Base-by-base conservation (phyloP, 1,139 yeast genomes). In the Arxiozyma slooffiae region DNA sequence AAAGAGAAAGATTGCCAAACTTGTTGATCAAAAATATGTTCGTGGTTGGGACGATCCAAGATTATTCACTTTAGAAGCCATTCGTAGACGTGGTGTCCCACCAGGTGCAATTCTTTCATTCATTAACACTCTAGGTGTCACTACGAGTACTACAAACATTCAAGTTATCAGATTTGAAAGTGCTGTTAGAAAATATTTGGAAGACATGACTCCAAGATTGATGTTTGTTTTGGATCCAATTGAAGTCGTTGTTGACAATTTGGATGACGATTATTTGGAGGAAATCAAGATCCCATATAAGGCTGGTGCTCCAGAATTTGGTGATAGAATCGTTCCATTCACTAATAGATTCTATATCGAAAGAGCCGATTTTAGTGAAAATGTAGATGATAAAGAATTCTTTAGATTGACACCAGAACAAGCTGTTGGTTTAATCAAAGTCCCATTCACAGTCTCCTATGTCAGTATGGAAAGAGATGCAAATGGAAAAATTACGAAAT, bases 21-120 rank as follows among this genome's bases (percentile, higher is more conserved):
- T 94, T 58, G 98, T 94, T 26, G 84, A 79, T 52, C 92, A 82
- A 30, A 74, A 78, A 6, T 73, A 77, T 60, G 99, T 94, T 37
- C 81, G 96, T 68, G 97, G 88, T 44, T 94, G 99, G 98, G 95
- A 94, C 70, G 99, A 94, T 71, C 99, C 99, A 60, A 80, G 99
- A 65, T 76, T 94, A 64, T 92, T 82, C 69, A 94, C 99, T 8
- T 77, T 94, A 59, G 98, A 89, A 62, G 96, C 95, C 45, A 82
- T 94, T 54, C 85, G 88, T 66, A 86, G 99, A 70, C 86, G 99
- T 68, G 99, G 99, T 72, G 83, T 94, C 8, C 98, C 99, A 57
- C 98, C 99, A n/a, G 97, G 97, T 38, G 97, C 97, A 24, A 87
- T 94, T 66, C 76, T 94, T 62, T 79, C 89, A 41, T 94, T 94